phyloP scores from a whole-genome alignment of 176 grass and related monocot genomes.

The sorghum (Sorghum bicolor) region DNA sequence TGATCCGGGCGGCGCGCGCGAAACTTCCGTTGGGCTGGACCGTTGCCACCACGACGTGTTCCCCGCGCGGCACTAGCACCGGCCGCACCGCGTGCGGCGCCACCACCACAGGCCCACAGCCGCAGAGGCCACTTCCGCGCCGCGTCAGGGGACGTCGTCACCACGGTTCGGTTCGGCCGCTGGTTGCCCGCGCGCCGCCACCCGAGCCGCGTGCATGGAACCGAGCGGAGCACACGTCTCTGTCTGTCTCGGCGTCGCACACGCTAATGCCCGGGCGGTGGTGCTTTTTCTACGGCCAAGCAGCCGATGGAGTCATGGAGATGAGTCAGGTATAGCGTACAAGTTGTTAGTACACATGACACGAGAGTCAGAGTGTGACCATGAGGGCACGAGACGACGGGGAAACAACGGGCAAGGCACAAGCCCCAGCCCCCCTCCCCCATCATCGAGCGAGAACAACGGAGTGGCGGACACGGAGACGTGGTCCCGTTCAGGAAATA shows the following conservation, averaged over 20 bases:
- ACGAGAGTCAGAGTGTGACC: neutral
- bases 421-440: neutral
- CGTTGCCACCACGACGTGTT: neutral
- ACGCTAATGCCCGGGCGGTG: neutral
- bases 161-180: no score
- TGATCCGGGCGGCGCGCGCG: neutral
- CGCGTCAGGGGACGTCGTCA: no score
- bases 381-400: neutral
- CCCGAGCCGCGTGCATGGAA: no score
- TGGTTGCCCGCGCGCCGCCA: no score
- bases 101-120: neutral
- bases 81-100: neutral
- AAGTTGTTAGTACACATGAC: neutral
- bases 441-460: neutral
- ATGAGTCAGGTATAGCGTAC: neutral
- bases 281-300: neutral
- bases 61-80: neutral
- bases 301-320: neutral
- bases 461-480: conserved; percentile 19
- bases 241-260: neutral
- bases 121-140: neutral
- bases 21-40: neutral
- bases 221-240: no score
- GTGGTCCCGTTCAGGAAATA: neutral
- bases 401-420: neutral